A percentile compares a stretch with the other conserved stretches of the same genome.
phyloP scores from a whole-genome alignment of 495 filamentous ascomycete species.

The Chaetomium fimeti region DNA sequence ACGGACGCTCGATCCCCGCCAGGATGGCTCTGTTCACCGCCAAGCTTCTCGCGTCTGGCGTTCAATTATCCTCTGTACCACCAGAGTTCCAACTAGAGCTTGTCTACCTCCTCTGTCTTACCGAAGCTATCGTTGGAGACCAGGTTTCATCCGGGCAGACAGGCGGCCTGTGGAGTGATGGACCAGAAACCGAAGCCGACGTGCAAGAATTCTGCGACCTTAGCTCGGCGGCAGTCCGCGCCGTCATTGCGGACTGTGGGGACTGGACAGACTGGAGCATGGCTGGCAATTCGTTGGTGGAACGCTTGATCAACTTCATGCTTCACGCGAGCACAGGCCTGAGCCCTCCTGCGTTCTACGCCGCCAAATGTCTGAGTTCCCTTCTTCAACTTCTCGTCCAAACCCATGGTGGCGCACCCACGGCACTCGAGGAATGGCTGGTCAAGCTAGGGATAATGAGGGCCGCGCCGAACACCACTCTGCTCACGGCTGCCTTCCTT shows the following conservation, averaged over 20 bases:
- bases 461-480: constrained; percentile 42
- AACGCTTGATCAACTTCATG: constrained; percentile 41
- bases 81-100: constrained; percentile 39
- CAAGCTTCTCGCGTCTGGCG: constrained; percentile 48
- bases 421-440: constrained; percentile 46
- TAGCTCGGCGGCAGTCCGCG: constrained; percentile 53
- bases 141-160: constrained; percentile 41
- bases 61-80: constrained; percentile 35
- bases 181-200: constrained; percentile 55
- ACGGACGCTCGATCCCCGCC: constrained; percentile 67
- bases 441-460: constrained; percentile 40
- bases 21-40: constrained; percentile 68
- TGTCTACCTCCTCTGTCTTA: constrained; percentile 43
- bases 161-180: constrained; percentile 39
- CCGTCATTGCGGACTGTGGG: constrained; percentile 41
- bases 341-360: constrained; percentile 47
- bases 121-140: constrained; percentile 44
- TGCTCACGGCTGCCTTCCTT: constrained; percentile 53
- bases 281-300: constrained; percentile 31
- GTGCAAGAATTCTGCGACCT: constrained; percentile 60
- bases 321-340: constrained; percentile 35
- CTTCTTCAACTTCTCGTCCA: constrained; percentile 43
- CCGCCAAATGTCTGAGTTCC: constrained; percentile 46
- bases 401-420: constrained; percentile 38
- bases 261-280: constrained; percentile 37